A percentile compares a stretch with the other conserved stretches of the same genome.
Conservation (phyloP, 2,329 filamentous ascomycete species). For the Aspergillus tanneri region DNA sequence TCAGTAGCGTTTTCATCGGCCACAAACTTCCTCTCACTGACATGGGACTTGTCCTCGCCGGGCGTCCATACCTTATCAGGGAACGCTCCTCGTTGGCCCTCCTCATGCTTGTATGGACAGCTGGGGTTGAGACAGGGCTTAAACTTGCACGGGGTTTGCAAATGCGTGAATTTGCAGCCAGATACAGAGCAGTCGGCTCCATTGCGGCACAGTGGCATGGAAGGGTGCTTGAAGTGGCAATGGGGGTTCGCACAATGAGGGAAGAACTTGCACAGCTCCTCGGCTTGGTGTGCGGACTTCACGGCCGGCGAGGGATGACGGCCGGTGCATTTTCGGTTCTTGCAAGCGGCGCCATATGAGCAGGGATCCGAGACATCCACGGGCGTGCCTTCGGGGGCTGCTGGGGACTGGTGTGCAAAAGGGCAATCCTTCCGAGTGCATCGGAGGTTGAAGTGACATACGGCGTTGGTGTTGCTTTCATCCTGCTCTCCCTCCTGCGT, state of each 20-base stretch:
- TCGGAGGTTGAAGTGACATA: slow-evolving; percentile 85
- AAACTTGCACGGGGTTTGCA: slow-evolving; percentile 81
- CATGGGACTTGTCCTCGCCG: slow-evolving; percentile 60
- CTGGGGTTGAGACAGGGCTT: slow-evolving; percentile 86
- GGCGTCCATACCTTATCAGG: slow-evolving; percentile 90
- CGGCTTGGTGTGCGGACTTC: slow-evolving; percentile 72
- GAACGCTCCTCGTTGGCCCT: slow-evolving; percentile 82
- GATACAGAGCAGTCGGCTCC: slow-evolving; percentile 80
- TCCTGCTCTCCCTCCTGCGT: slow-evolving; percentile 48
- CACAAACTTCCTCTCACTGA: slow-evolving; percentile 87
- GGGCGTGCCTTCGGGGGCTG: slow-evolving; percentile 71
- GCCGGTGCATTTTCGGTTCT: slow-evolving; percentile 89
- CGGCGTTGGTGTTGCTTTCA: slow-evolving; percentile 59
- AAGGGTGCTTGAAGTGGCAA: slow-evolving; percentile 87
- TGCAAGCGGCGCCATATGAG: slow-evolving; percentile 85
- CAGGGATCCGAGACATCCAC: slow-evolving; percentile 81
- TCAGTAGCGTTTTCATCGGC: slow-evolving; percentile 61
- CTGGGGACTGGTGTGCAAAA: slow-evolving; percentile 92
- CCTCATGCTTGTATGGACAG: slow-evolving; percentile 86
- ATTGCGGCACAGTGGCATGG: slow-evolving; percentile 84
- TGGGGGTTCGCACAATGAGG: slow-evolving; percentile 85
- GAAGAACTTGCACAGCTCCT: slow-evolving; percentile 87
- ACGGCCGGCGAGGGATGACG: slow-evolving; percentile 90
- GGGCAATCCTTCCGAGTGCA: slow-evolving; percentile 89
- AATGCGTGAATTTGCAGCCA: slow-evolving; percentile 87